Base-by-base conservation (phyloP, 345 rosid genomes). In the Sonneratia caseolaris region DNA sequence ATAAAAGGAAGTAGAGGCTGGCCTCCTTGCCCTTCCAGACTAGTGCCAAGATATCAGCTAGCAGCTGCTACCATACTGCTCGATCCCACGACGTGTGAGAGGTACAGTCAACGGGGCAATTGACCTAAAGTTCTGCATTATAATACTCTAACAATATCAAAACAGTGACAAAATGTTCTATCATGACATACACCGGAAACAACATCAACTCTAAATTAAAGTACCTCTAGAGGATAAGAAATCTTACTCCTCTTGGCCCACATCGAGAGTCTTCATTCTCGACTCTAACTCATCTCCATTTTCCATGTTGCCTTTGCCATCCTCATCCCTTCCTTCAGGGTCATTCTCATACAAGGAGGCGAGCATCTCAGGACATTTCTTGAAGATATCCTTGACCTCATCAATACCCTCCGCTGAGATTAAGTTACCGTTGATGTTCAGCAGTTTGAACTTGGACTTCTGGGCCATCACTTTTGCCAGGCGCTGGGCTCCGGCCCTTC, bases 321-420 rank as follows among this genome's bases (percentile, higher is more conserved):
- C 89, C 13, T 78, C 87, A 65, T 82, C 89, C 37, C 72, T 83
- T 80, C 95, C 96, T 68, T 89, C 93, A 35, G 98, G 93, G 79
- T 90, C 88, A 74, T 92, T 94, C 76, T 94, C 98, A 45, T 90
- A 96, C 56, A 92, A 82, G 38, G 86, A 66, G 24, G 87, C 96
- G 70, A 88, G 97, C 83, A 79, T 72, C 40, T 77, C 83, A 5
- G 96, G 91, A 48, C 68, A 84, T 55, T 86, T 86, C 85, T 86
- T 84, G 73, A 94, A 90, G 65, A 87, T 82, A 64, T 80, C 88
- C 78, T 79, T 83, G 57, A 94, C 73, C 75, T 94, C 98, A 65
- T 94, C 97, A 48, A 92, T 70, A 49, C 97, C 98, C 66, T 91
- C 93, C 16, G 90, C 96, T 0, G 97, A 92, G 64, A 94, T 88